Conservation (phyloP, 2,329 filamentous ascomycete species). For the Nigrograna mackinnonii region DNA sequence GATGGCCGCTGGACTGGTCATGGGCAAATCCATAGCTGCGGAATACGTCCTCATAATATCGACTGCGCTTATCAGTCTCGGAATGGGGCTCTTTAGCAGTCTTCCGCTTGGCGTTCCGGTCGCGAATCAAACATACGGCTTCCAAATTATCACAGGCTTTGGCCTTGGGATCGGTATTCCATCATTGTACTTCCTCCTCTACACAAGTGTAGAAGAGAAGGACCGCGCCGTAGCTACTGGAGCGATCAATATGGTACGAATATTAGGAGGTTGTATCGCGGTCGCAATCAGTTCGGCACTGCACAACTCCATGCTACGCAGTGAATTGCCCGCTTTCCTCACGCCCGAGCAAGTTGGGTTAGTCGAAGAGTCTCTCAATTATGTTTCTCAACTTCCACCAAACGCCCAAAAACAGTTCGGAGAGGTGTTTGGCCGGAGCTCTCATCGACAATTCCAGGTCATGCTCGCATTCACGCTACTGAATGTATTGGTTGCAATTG, state of each 20-base stretch:
- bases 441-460: slow-evolving; percentile 34
- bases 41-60: slow-evolving; percentile 25
- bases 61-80: slow-evolving; percentile 22
- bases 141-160: slow-evolving; percentile 30
- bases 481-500: slow-evolving; percentile 24
- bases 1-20: slow-evolving; percentile 21
- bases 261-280: slow-evolving; percentile 32
- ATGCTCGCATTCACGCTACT: slow-evolving; percentile 27
- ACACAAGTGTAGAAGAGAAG: slow-evolving; percentile 22
- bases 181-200: slow-evolving; percentile 29
- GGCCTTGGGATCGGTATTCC: slow-evolving; percentile 29
- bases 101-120: slow-evolving; percentile 21
- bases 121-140: slow-evolving; percentile 26
- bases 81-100: slow-evolving; percentile 29
- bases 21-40: slow-evolving; percentile 18
- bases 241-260: slow-evolving; percentile 35
- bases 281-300: slow-evolving; percentile 35
- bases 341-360: slow-evolving; percentile 20
- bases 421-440: slow-evolving; percentile 30
- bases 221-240: slow-evolving; percentile 32
- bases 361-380: slow-evolving; percentile 20
- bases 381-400: slow-evolving; percentile 18
- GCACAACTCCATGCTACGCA: slow-evolving; percentile 21
- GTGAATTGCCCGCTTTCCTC: slow-evolving; percentile 21
- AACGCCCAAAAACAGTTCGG: slow-evolving; percentile 17